Conservation (phyloP, 1,284 basidiomycete species). For the Sanguinoderma infundibulare region DNA sequence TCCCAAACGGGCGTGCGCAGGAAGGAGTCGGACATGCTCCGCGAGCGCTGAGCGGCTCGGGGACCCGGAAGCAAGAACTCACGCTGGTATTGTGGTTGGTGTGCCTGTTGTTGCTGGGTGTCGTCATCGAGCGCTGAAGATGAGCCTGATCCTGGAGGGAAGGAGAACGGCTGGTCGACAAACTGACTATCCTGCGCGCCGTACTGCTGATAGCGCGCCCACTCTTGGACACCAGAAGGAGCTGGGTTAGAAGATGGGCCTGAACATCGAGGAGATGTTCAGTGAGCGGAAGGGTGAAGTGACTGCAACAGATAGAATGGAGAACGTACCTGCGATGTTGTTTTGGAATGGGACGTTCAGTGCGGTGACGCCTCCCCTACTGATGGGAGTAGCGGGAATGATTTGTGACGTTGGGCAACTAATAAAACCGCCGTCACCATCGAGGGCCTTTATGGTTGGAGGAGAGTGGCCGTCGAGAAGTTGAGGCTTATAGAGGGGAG, state of each 20-base stretch:
- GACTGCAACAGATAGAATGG: not conserved
- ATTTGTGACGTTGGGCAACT: constrained; percentile 69
- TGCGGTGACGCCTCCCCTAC: constrained; percentile 54
- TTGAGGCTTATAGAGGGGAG: constrained; percentile 54
- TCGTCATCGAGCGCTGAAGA: constrained; percentile 24
- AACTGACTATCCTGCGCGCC: constrained; percentile 26
- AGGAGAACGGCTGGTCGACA: constrained; percentile 35
- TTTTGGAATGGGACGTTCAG: constrained; percentile 54
- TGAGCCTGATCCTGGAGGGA: constrained; percentile 31
- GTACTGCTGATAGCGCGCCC: constrained; percentile 20
- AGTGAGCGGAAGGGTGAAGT: constrained; percentile 2
- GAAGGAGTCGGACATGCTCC: constrained; percentile 67
- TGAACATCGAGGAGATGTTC: constrained; percentile 1
- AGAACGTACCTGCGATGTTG: constrained; percentile 49
- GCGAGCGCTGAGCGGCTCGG: constrained; percentile 36
- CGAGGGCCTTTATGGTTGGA: constrained; percentile 72
- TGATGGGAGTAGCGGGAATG: constrained; percentile 81
- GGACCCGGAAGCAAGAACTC: constrained; percentile 36
- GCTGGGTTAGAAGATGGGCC: constrained; percentile 15
- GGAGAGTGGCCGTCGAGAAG: constrained; percentile 47
- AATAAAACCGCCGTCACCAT: constrained; percentile 56
- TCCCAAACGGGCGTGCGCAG: constrained; percentile 58
- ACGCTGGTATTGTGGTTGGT: constrained; percentile 23
- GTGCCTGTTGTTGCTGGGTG: constrained; percentile 23
- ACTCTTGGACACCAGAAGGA: constrained; percentile 16